Evolutionary conservation across 2,329 filamentous ascomycete genomes (phyloP), one percentile per base, ranked within the genome.

Genomic region (Botrytis pseudocinerea): DNA sequence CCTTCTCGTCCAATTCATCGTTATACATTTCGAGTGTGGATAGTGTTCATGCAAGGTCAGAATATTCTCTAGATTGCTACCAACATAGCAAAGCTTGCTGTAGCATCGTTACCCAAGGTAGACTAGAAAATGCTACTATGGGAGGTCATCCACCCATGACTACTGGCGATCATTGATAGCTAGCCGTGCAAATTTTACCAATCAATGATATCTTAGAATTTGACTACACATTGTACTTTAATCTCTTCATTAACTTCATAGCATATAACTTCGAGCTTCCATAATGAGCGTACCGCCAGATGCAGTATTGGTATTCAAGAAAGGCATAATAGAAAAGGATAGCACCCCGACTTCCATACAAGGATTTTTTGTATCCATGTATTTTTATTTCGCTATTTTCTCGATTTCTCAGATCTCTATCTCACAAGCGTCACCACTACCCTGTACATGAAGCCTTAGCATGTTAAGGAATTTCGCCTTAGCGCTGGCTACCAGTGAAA

Each of bases 51-150:
- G 28, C 12, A 6, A 48, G 12, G 22, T 35, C 46, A 16, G 8
- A 40, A 35, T 10, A 12, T 68, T 66, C 32, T n/a, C 18, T 20
- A 40, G 6, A 4, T 32, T 25, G 18, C 35, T 9, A 5, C 18
- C 25, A 68, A 28, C 4, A 57, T 68, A 18, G 65, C 46, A 66
- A 66, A 66, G 64, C n/a, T 25, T 54, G 46, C 64, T 28, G 8
- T 8, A 40, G 40, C 4, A 54, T 51, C 7, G 1, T 20, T 40
- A 66, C 28, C 10, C 32, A 66, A 51, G 44, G n/a, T 28, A 54
- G 32, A 38, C 46, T 57, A 32, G n/a, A 32, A n/a, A 25, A 57
- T 4, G 12, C 1, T 40, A 38, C 35, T 38, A 38, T 38, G 38
- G 38, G 6, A 66, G 32, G 9, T 28, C 16, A 28, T 40, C 10